phyloP scores from a whole-genome alignment of 768 basidiomycete genomes.

The Hygrophoropsis aurantiaca region DNA sequence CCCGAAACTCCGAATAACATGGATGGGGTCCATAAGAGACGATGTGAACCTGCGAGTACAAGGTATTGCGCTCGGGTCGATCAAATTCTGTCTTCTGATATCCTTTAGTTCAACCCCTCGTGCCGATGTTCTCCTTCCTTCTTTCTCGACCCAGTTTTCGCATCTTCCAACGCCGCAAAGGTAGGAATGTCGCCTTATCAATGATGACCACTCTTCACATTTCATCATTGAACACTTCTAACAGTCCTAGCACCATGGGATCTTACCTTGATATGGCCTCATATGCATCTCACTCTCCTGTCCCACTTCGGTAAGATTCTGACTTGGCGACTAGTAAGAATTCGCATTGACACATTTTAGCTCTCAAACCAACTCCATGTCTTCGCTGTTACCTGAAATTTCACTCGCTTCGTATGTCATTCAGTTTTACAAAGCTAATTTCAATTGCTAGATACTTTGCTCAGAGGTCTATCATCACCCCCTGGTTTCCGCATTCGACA shows the following conservation, averaged over 20 bases:
- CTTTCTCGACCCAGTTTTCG: constrained; percentile 13
- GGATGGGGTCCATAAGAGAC: too few relatives aligned
- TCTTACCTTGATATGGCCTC: constrained; percentile 26
- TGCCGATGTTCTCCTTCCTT: neutral
- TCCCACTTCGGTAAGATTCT: constrained; percentile 2
- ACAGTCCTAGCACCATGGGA: constrained; percentile 33
- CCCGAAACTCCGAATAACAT: too few relatives aligned
- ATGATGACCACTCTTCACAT: too few relatives aligned
- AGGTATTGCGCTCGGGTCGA: neutral
- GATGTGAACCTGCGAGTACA: too few relatives aligned
- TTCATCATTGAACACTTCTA: constrained; percentile 5
- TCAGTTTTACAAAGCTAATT: neutral
- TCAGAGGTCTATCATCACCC: constrained; percentile 19
- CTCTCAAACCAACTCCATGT: neutral
- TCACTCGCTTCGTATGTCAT: constrained; percentile 18
- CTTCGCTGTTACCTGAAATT: constrained; percentile 23
- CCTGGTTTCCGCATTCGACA: constrained; percentile 15
- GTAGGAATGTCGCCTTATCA: constrained; percentile 15
- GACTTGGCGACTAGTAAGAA: constrained; percentile 4
- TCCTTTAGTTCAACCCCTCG: constrained; percentile 3
- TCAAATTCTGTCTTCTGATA: neutral
- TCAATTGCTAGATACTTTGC: neutral
- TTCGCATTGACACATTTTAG: neutral
- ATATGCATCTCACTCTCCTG: constrained; percentile 7
- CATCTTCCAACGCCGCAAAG: constrained; percentile 33